A percentile compares a stretch with the other conserved stretches of the same genome.
Conservation (phyloP, 2,329 filamentous ascomycete genomes). For the Colletotrichum incanum region DNA sequence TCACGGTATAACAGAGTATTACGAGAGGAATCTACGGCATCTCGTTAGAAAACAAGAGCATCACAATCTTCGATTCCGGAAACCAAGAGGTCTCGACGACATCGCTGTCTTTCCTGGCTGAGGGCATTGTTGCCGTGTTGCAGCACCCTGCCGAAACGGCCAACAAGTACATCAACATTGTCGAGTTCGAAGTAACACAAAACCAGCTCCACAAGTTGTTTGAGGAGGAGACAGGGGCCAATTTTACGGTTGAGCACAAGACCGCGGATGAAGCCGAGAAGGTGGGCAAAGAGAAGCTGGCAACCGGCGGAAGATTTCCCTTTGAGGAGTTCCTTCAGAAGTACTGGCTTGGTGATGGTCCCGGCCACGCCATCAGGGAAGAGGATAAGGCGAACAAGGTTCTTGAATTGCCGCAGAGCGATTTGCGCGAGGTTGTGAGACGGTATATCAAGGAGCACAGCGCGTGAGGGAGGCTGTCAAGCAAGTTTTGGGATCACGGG, state of each 20-base stretch:
- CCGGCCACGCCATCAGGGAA: constrained; percentile 27
- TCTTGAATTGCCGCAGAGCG: constrained; percentile 39
- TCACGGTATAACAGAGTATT: constrained; percentile 17
- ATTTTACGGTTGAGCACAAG: constrained; percentile 63
- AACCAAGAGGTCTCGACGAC: constrained; percentile 34
- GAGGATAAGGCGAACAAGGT: constrained; percentile 40
- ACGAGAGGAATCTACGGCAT: constrained; percentile 37
- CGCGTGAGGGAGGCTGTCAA: neutral
- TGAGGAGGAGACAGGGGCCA: constrained; percentile 67
- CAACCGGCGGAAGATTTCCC: constrained; percentile 44
- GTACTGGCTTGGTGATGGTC: constrained; percentile 38
- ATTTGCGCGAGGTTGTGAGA: constrained; percentile 22
- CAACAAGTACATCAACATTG: constrained; percentile 72
- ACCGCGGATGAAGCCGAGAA: constrained; percentile 54
- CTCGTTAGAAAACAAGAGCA: constrained; percentile 25
- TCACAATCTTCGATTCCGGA: constrained; percentile 34
- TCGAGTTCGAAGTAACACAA: constrained; percentile 72
- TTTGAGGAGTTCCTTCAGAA: constrained; percentile 34
- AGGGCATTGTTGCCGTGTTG: constrained; percentile 62
- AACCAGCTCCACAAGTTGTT: constrained; percentile 68
- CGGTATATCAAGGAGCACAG: constrained; percentile 27
- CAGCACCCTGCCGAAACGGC: constrained; percentile 64
- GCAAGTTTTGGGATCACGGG: neutral
- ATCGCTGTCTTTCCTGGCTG: constrained; percentile 30
- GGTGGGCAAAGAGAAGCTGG: constrained; percentile 58